These are phyloP conservation scores for Zoysia pacifica DNA, from an alignment of 176 grass and related monocot genomes.

Conservation along the genomic window DNA sequence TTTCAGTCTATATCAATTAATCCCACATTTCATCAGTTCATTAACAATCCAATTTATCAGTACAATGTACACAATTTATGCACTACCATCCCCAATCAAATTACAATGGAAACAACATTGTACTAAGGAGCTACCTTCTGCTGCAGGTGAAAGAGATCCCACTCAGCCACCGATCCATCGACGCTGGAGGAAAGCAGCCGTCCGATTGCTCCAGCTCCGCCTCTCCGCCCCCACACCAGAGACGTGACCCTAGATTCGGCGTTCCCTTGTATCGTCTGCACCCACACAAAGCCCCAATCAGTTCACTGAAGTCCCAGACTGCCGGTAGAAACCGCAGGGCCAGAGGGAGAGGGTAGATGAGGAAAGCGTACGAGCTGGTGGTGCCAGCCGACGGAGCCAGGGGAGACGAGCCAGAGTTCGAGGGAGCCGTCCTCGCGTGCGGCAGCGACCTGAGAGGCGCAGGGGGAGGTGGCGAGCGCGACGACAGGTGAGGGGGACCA, in stretches of 20 bases:
- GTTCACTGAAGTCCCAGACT: not conserved
- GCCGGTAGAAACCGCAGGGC: not conserved
- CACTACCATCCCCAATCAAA: not conserved
- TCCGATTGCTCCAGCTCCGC: slow-evolving; percentile 23
- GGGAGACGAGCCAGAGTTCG: slow-evolving; percentile 96
- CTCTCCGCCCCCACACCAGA: slow-evolving; percentile 63
- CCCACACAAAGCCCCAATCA: slow-evolving; percentile 36
- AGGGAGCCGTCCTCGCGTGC: slow-evolving; percentile 72
- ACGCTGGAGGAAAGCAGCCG: slow-evolving; percentile 91
- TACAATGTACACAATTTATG: not conserved
- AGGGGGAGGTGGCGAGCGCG: slow-evolving; percentile 67
- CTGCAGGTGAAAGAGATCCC: slow-evolving; percentile 75
- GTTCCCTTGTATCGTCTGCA: slow-evolving; percentile 86
- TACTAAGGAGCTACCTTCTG: slow-evolving; percentile 56
- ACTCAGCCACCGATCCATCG: slow-evolving; percentile 79
- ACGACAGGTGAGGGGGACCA: slow-evolving; percentile 78
- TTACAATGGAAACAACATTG: slow-evolving; percentile 24
- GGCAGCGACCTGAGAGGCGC: slow-evolving; percentile 75
- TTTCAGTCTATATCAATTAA: not conserved
- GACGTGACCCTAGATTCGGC: slow-evolving; percentile 61
- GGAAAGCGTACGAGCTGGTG: slow-evolving; percentile 77
- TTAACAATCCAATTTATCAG: not conserved
- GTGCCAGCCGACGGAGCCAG: slow-evolving; percentile 97
- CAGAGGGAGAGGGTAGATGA: not conserved
- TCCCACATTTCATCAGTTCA: not conserved